Base-by-base conservation (phyloP, 2,329 filamentous ascomycete species). In the Monosporascus sp. region DNA sequence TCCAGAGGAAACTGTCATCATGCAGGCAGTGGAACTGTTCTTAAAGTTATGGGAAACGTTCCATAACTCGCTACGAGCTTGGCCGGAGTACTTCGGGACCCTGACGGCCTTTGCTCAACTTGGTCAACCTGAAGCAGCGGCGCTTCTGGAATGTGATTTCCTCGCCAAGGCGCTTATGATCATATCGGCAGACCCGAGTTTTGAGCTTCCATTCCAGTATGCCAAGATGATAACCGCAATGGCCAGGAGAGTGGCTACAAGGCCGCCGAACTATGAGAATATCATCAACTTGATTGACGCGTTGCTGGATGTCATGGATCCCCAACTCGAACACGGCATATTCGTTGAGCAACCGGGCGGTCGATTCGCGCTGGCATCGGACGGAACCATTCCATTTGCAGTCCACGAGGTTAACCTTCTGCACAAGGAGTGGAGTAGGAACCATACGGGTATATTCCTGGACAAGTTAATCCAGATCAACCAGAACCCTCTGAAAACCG, bases 21-120 rank as follows among this genome's bases (percentile, higher is more conserved):
- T 68, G 26, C 65, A 68, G 2, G 68, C 72, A 5, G 68, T 84
- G 41, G 61, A 64, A 19, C 71, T 83, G 22, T 74, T 91, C 49
- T 72, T 76, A 31, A 68, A 76, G 22, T 68, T 90, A 3, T 90
- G 84, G 81, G 72, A 78, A 3, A 74, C 71, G n/a, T 83, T 91
- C 53, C 83, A 89, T 55, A 69, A 74, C 3, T 75, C 79, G 46
- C 73, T 83, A 27, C 81, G 85, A 53, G 81, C 87, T 3, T 94
- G 90, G 90, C 82, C 85, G 43, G 88, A 93, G 62, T 86, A 87
- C 54, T 93, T 93, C 65, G 80, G 81, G 14, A 78, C 88, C n/a
- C 75, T 92, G 56, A 65, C 80, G n/a, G 74, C 74, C n/a, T 86
- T 92, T 64, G 83, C 84, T 16, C 76, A 73, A 46, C 69, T 90